A percentile compares a stretch with the other conserved stretches of the same genome.
Conservation (phyloP, 2,329 filamentous ascomycete genomes). For the Hypoxylon sp. region DNA sequence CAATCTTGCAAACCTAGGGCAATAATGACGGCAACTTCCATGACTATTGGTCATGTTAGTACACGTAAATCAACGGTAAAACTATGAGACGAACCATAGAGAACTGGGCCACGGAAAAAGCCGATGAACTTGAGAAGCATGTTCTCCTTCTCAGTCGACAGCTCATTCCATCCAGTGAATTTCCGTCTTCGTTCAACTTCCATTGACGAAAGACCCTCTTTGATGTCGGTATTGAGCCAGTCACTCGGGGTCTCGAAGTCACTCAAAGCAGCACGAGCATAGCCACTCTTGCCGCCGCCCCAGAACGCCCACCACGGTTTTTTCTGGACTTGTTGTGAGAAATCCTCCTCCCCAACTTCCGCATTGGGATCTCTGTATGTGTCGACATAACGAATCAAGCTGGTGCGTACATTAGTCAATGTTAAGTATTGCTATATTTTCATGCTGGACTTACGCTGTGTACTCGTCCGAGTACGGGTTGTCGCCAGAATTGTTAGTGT, state of each 20-base stretch:
- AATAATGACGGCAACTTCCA: conserved; percentile 80
- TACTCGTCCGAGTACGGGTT: conserved; percentile 55
- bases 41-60: conserved; percentile 62
- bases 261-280: conserved; percentile 47
- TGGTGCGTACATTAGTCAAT: conserved; percentile 28
- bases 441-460: conserved; percentile 48
- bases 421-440: neutral
- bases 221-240: conserved; percentile 77
- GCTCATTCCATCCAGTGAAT: conserved; percentile 77
- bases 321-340: conserved; percentile 45
- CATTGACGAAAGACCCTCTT: conserved; percentile 68
- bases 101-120: conserved; percentile 82
- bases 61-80: neutral
- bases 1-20: conserved; percentile 79
- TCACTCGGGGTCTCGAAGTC: conserved; percentile 70
- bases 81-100: conserved; percentile 70
- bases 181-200: conserved; percentile 76
- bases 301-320: conserved; percentile 57
- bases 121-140: conserved; percentile 79
- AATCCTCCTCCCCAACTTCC: conserved; percentile 50
- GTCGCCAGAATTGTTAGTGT: conserved; percentile 46
- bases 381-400: conserved; percentile 55
- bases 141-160: conserved; percentile 81
- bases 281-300: conserved; percentile 49
- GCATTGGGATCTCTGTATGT: conserved; percentile 56